Evolutionary conservation across 805 yeast genomes (phyloP), one percentile per base, ranked within the genome.

Genomic region (Starmerella roubikii): DNA sequence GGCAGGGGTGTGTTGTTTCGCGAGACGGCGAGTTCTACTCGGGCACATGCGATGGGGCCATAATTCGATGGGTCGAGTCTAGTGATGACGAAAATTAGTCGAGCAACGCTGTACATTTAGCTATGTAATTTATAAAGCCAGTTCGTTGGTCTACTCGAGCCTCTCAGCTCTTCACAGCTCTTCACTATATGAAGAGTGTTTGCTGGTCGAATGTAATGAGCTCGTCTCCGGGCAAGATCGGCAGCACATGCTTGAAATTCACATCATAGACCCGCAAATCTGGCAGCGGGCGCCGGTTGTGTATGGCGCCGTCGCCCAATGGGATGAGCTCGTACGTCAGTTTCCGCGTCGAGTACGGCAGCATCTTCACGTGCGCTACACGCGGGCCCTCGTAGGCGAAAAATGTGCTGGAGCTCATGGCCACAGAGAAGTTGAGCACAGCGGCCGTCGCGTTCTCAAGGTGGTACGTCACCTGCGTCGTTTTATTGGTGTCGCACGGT

Each of bases 391-490:
- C 64, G 42, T 46, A 64, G 30, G 55, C 61, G 53, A 57, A 68
- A 49, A 50, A 56, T 19, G 59, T 60, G 31, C 65, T 60, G 1
- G 63, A 44, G 3, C 58, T 57, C 54, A 74, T 55, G 11, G 64
- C 60, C 2, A 74, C 62, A 11, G 76, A 58, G 48, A 79, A 83
- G 10, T 74, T 72, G 46, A 83, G 73, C 2, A 77, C 68, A 32
- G 78, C 64, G 2, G 78, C 66, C 0, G 93, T 78, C 12, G 93
- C 85, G 51, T 82, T 82, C 52, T 82, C 93, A 35, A 82, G 52
- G 37, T 66, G 64, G 52, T 71, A 81, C 12, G 42, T 42, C 6
- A 52, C 46, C 22, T 33, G 32, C 53, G 61, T 32, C 73, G 54
- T 31, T 52, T 56, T 13, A 63, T 47, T 2, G 42, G 45, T 23